Base-by-base conservation (phyloP, 75 land plant genomes). In the Cupressus sempervirens region DNA sequence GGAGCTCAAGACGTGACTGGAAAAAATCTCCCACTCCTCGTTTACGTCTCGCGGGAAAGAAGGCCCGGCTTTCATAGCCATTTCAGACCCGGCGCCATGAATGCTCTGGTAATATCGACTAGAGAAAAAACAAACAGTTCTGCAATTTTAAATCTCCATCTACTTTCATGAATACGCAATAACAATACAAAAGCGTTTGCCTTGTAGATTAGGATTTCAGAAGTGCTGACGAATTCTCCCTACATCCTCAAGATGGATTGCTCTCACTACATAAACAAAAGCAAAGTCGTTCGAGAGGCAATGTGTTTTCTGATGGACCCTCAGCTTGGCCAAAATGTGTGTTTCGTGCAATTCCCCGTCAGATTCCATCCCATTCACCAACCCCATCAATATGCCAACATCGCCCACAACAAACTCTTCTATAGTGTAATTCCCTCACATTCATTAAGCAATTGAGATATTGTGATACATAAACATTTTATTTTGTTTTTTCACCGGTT, bases 291-390 rank as follows among this genome's bases (percentile, higher is more conserved):
- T 68, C 86, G 97, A 23, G 97, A 95, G 75, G 93, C 93, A 23
- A 95, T 95, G 97, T 95, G 97, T 82, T 94, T 94, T 89, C 70
- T 93, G 90, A 94, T 94, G 95, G 95, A 94, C 72, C 94, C 94
- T 45, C 81, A 85, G 80, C 88, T 94, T 40, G 90, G 95, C 13
- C 87, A 77, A 83, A 88, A 88, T 68, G 87, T 92, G 38, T 92
- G 94, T 82, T 92, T 91, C 81, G 87, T 94, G 26, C 92, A 92
- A 82, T 94, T 94, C 35, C 94, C 93, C 52, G 92, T 91, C 70
- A 90, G 95, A 48, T 93, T 93, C 65, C 93, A 93, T 87, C 93
- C 92, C 15, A 92, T 94, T 54, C 90, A 94, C 84, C 84, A 80
- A 30, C 88, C 89, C 86, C 94, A 92, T 84, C 88, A 91, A 88